phyloP scores from a whole-genome alignment of 176 grass and related monocot genomes.

The barley (Hordeum vulgare) region DNA sequence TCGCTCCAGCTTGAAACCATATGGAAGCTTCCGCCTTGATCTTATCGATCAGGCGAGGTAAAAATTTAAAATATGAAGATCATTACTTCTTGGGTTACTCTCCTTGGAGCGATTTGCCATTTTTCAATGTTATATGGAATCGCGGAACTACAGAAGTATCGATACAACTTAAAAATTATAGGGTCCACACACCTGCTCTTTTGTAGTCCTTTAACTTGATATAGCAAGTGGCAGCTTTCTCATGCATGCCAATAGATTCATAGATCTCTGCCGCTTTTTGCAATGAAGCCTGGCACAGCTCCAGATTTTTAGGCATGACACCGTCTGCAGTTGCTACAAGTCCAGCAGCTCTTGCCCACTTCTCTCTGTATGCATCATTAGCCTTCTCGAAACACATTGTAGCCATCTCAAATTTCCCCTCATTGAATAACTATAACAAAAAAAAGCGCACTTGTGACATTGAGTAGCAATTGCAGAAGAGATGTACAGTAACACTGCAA shows the following conservation, averaged over 20 bases:
- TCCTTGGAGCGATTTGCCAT: neutral
- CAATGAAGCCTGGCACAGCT: slow-evolving; percentile 33
- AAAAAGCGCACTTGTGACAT: neutral
- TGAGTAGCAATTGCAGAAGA: neutral
- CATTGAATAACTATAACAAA: slow-evolving; percentile 53
- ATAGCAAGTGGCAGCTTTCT: slow-evolving; percentile 63
- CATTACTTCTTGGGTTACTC: neutral
- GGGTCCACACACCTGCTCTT: slow-evolving; percentile 48
- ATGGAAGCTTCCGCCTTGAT: too few species aligned
- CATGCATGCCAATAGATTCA: slow-evolving; percentile 53
- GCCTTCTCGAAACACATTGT: slow-evolving; percentile 78
- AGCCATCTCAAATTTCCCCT: slow-evolving; percentile 73
- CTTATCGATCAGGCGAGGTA: too few species aligned
- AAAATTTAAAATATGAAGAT: neutral
- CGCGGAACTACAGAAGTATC: neutral
- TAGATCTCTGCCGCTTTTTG: slow-evolving; percentile 65
- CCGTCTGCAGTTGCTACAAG: slow-evolving; percentile 56
- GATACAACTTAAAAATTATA: neutral
- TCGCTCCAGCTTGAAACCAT: too few species aligned
- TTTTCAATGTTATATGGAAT: neutral
- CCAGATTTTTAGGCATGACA: slow-evolving; percentile 31
- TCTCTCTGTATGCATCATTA: slow-evolving; percentile 53
- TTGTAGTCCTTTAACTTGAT: slow-evolving; percentile 60
- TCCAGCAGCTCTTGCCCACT: slow-evolving; percentile 64
- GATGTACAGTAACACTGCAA: neutral